Evolutionary conservation across 495 filamentous ascomycete species (phyloP).

Genomic region (Penicillium antarcticum): DNA sequence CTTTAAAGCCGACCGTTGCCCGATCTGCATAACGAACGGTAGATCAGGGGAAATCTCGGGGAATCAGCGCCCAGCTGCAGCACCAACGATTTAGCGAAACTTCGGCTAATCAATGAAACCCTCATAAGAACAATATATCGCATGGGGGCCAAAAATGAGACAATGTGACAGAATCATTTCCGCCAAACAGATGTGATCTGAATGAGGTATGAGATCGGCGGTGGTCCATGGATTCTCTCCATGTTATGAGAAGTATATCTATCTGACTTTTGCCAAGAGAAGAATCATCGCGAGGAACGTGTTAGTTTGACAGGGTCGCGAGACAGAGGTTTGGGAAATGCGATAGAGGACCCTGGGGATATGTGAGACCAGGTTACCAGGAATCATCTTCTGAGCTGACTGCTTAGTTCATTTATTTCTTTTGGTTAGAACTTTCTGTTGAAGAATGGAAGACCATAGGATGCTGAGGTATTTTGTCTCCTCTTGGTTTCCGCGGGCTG

Average conservation of each 20-base stretch:
- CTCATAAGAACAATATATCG: background rate
- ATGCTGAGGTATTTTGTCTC: background rate
- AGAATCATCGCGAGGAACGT: background rate
- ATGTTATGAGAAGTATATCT: background rate
- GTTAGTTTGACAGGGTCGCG: background rate
- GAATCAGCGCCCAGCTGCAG: background rate
- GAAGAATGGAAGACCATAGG: no score
- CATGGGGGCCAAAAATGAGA: background rate
- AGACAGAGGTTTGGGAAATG: no score
- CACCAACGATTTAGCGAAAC: background rate
- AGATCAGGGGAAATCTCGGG: conserved; percentile 4
- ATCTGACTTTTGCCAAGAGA: background rate
- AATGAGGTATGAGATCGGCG: background rate
- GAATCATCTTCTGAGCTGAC: background rate
- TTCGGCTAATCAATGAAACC: background rate
- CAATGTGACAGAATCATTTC: conserved; percentile 1
- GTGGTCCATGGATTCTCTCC: background rate
- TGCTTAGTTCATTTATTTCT: background rate
- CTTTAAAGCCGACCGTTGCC: background rate
- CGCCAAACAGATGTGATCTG: background rate
- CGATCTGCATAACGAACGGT: background rate
- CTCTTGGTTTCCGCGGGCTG: background rate
- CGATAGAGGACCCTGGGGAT: no score
- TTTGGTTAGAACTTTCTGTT: no score
- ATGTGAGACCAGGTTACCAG: no score